Conservation (phyloP, 257 asterid species). For the Hygrophila difformis region DNA sequence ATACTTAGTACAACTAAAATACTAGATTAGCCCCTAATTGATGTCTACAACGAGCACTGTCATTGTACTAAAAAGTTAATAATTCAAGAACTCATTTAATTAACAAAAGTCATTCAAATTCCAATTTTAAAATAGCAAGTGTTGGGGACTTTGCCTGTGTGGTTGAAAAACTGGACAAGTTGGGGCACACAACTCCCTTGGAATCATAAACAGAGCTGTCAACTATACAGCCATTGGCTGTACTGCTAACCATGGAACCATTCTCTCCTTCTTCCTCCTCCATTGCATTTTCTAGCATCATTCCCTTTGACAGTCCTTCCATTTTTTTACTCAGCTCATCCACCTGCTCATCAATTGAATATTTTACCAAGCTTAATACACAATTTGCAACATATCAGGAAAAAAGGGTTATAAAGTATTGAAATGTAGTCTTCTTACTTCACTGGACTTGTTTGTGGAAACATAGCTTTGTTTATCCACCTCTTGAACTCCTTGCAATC, state of each 20-base stretch:
- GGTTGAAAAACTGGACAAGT: conserved; percentile 20
- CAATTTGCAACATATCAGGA: neutral
- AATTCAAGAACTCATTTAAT: conserved; percentile 2
- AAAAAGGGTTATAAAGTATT: no score
- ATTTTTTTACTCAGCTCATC: conserved; percentile 30
- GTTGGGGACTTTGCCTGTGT: conserved; percentile 27
- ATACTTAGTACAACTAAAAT: conserved; percentile 5
- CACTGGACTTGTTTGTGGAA: conserved; percentile 18
- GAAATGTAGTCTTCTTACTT: conserved; percentile 36
- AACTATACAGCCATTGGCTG: conserved; percentile 39
- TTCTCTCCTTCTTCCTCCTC: conserved; percentile 32
- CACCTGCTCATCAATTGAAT: conserved; percentile 22
- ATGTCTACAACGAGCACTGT: neutral
- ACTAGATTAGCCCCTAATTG: neutral
- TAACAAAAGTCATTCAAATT: neutral
- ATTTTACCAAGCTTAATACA: no score
- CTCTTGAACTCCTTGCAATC: conserved; percentile 19
- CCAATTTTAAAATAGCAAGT: conserved; percentile 8
- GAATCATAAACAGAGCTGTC: conserved; percentile 63
- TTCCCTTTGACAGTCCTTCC: conserved; percentile 51
- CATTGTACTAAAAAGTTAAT: neutral
- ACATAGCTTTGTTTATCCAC: conserved; percentile 18
- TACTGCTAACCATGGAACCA: conserved; percentile 31
- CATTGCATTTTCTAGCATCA: conserved; percentile 26
- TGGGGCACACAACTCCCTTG: conserved; percentile 37